phyloP scores from a whole-genome alignment of 2,329 filamentous ascomycete genomes.

The Penicillium sp. region DNA sequence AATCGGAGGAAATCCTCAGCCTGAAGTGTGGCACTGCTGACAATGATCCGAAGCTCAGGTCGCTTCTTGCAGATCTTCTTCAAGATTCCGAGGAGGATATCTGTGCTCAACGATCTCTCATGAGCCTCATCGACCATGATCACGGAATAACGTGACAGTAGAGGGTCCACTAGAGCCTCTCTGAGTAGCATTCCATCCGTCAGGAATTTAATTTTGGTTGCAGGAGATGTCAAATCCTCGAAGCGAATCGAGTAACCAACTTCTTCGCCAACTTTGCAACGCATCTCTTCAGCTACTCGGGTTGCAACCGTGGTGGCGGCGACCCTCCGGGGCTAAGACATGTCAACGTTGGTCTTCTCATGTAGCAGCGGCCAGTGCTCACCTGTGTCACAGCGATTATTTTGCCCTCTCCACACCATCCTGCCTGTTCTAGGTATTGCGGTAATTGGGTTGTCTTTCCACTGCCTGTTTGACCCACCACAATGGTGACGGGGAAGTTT shows the following conservation, averaged over 20 bases:
- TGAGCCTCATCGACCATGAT: constrained; percentile 99
- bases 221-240: constrained; percentile 84
- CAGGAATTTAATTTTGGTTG: constrained; percentile 89
- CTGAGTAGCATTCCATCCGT: constrained; percentile 90
- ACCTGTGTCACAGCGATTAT: constrained; percentile 89
- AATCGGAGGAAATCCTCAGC: constrained; percentile 83
- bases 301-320: constrained; percentile 88
- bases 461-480: constrained; percentile 91
- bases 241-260: constrained; percentile 91
- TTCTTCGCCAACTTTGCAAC: constrained; percentile 83
- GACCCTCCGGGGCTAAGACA: constrained; percentile 74
- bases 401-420: constrained; percentile 85
- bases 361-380: constrained; percentile 36
- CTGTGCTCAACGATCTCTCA: constrained; percentile 88
- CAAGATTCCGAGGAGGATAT: constrained; percentile 83
- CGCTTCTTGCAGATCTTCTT: constrained; percentile 86
- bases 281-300: constrained; percentile 85
- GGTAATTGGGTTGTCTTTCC: constrained; percentile 96
- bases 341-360: not conserved
- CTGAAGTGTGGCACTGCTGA: constrained; percentile 92
- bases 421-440: constrained; percentile 82
- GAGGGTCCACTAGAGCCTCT: constrained; percentile 89
- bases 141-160: constrained; percentile 87
- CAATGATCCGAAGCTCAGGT: constrained; percentile 79
- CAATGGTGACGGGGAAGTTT: constrained; percentile 78